These are phyloP conservation scores for Venustampulla echinocandica DNA, from an alignment of 495 filamentous ascomycete genomes.

Conservation along the genomic window DNA sequence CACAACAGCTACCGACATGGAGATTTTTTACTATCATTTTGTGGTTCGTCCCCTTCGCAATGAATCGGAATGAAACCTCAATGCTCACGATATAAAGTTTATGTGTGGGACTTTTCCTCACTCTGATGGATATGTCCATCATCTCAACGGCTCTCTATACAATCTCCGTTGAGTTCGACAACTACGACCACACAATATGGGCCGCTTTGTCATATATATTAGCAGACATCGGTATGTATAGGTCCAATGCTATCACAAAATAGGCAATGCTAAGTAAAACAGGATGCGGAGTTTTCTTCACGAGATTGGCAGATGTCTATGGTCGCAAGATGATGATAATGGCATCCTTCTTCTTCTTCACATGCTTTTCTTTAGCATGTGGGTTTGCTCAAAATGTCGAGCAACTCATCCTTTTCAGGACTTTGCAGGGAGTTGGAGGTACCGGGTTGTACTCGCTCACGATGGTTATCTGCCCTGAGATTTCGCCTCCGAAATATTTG, in stretches of 20 bases:
- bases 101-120: constrained; percentile 14
- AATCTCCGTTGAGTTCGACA: constrained; percentile 13
- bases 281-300: constrained; percentile 28
- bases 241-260: no score
- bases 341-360: constrained; percentile 38
- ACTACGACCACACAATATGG: constrained; percentile 2
- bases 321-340: constrained; percentile 39
- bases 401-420: constrained; percentile 43
- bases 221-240: neutral
- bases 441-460: constrained; percentile 40
- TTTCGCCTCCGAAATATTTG: constrained; percentile 34
- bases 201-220: constrained; percentile 2
- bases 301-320: constrained; percentile 42
- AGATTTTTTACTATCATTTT: constrained; percentile 1
- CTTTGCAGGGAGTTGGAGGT: constrained; percentile 45
- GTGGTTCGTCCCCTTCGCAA: neutral
- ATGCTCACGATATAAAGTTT: constrained; percentile 1
- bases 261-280: neutral
- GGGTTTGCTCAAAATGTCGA: constrained; percentile 32
- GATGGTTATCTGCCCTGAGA: constrained; percentile 46
- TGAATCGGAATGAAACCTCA: neutral
- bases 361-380: constrained; percentile 41
- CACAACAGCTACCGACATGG: neutral
- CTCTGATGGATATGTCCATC: constrained; percentile 18
- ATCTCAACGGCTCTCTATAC: constrained; percentile 14